Evolutionary conservation across 2,329 filamentous ascomycete genomes (phyloP).

Genomic region (Nemania sp.): DNA sequence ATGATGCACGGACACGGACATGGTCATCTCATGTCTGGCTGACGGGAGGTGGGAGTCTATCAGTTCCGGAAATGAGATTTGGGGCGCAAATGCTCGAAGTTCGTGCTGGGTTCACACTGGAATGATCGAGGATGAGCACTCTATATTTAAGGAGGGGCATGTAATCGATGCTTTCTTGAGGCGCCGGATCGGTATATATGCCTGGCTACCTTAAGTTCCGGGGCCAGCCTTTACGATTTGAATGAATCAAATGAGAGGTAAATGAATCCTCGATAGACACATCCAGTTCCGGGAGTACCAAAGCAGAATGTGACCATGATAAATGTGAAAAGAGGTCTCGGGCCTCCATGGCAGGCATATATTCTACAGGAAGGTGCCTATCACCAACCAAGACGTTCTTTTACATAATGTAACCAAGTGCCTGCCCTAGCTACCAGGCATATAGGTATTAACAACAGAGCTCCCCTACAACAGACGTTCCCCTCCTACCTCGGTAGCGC

Average conservation of each 20-base stretch:
- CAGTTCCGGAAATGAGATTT: neutral
- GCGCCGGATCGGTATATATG: neutral
- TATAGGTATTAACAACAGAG: no score
- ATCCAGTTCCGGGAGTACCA: neutral
- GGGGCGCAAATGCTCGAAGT: neutral
- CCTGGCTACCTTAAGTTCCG: neutral
- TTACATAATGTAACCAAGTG: no score
- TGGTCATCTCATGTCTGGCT: neutral
- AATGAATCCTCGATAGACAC: neutral
- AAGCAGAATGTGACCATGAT: neutral
- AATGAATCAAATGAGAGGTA: slow-evolving; percentile 1
- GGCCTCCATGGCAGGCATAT: no score
- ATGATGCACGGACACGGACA: no score
- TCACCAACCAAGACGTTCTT: no score
- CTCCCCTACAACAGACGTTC: no score
- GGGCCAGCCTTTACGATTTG: neutral
- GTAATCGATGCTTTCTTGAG: neutral
- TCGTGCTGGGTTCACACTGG: neutral
- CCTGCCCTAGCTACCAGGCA: no score
- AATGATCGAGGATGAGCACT: neutral
- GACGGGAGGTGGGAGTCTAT: neutral
- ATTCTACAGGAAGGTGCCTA: no score
- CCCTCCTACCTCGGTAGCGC: no score
- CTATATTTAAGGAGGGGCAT: neutral
- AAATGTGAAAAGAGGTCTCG: no score